Conservation (phyloP, 345 rosid genomes). For the Physaria fendleri region DNA sequence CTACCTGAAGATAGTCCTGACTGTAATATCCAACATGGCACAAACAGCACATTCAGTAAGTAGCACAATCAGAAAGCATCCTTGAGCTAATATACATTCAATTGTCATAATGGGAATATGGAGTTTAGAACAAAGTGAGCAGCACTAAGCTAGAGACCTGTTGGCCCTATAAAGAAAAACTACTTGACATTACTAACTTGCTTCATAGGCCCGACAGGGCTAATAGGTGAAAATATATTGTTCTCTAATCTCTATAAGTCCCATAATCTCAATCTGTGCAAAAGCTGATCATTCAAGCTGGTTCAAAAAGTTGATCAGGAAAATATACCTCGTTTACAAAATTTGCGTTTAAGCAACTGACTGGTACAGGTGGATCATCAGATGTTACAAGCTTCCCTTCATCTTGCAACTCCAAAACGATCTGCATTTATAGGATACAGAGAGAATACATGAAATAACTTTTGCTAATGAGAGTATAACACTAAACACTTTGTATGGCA, state of each 20-base stretch:
- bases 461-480: neutral
- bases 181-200: neutral
- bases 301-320: neutral
- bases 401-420: slow-evolving; percentile 81
- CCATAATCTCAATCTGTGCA: neutral
- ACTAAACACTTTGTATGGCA: neutral
- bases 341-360: slow-evolving; percentile 59
- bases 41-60: neutral
- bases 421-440: slow-evolving; percentile 33
- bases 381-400: slow-evolving; percentile 77
- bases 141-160: neutral
- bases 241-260: neutral
- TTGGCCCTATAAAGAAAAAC: neutral
- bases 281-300: neutral
- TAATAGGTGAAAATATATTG: neutral
- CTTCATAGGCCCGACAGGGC: neutral
- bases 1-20: slow-evolving; percentile 49
- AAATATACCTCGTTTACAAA: slow-evolving; percentile 55
- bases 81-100: neutral
- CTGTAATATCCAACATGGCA: slow-evolving; percentile 35
- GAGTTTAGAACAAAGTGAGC: neutral
- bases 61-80: neutral
- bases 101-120: neutral
- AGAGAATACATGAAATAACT: neutral
- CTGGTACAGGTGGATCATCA: slow-evolving; percentile 73